A percentile compares a stretch with the other conserved stretches of the same genome.
phyloP scores from a whole-genome alignment of 495 filamentous ascomycete species.

The Neurospora sp. region DNA sequence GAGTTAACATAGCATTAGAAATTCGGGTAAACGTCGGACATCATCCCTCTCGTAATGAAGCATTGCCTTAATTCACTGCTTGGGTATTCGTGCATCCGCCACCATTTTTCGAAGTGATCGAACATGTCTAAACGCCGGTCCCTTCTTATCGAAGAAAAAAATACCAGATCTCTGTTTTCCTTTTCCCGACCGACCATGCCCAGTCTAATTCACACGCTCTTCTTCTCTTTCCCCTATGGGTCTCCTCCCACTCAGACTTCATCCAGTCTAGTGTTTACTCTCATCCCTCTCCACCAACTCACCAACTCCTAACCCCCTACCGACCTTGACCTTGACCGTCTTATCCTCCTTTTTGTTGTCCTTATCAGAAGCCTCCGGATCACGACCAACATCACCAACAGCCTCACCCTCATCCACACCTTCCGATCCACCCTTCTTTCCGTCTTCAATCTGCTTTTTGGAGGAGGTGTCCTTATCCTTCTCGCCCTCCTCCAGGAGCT shows the following conservation, averaged over 20 bases:
- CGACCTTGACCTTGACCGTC: slow-evolving; percentile 62
- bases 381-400: slow-evolving; percentile 34
- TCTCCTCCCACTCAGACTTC: too few species aligned
- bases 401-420: slow-evolving; percentile 35
- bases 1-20: too few species aligned
- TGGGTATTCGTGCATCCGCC: too few species aligned
- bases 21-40: too few species aligned
- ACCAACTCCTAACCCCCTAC: slow-evolving; percentile 67
- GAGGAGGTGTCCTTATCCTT: slow-evolving; percentile 19
- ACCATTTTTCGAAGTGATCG: too few species aligned
- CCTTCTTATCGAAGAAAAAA: too few species aligned
- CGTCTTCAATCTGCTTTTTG: slow-evolving; percentile 12
- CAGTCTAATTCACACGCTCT: background rate
- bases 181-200: too few species aligned
- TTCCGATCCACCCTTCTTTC: background rate
- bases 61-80: too few species aligned
- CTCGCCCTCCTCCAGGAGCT: slow-evolving; percentile 23
- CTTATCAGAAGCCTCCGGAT: slow-evolving; percentile 21
- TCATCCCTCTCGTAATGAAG: too few species aligned
- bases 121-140: too few species aligned
- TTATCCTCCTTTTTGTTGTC: slow-evolving; percentile 24
- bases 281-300: slow-evolving; percentile 80
- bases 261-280: slow-evolving; percentile 27
- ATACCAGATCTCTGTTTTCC: too few species aligned
- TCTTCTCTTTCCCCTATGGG: background rate